Evolutionary conservation across 176 grass and related monocot species (phyloP), one percentile per base, ranked within the genome.

Genomic region (Saccharum spontaneum): DNA sequence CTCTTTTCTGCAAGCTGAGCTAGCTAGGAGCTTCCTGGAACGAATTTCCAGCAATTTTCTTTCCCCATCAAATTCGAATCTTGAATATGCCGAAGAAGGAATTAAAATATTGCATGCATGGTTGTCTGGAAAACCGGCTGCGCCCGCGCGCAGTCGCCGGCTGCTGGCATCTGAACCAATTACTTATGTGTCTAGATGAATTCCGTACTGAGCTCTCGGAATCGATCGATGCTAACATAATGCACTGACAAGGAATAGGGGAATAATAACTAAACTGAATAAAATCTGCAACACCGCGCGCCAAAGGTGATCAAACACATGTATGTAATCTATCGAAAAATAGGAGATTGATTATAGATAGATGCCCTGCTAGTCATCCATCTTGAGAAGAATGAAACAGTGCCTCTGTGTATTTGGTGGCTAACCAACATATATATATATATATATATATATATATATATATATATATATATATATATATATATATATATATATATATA

Each of bases 341-440:
- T 28, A 71, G 0, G 5, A 52, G 18, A 52, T 8, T 26, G 18
- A 52, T 8, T 26, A 20, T 18, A 14, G 23, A 22, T 30, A 12
- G 14, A 17, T 71, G 84, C 71, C 67, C 13, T 36, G 34, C 34
- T n/a, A 55, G 7, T 79, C 84, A 70, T 37, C 54, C 52, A 38
- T 37, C 40, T 62, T 18, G 46, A 64, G 33, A 36, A 64, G 40
- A 18, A 28, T 28, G 28, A 28, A 48, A 40, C 10, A 2, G 33
- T 80, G 62, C 55, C 4, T 73, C 22, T 71, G 67, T 2, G 16
- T 22, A 69, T 44, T 23, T 79, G 18, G 52, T 38, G 28, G 24
- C 28, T 73, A 46, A 14, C 30, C 31, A 59, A 54, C 26, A 38
- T 45, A 14, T 64, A 23, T 46, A 13, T 5, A 72, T 38, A 38